These are phyloP conservation scores for Turritis glabra DNA, from an alignment of 345 rosid species.

Conservation along the genomic window DNA sequence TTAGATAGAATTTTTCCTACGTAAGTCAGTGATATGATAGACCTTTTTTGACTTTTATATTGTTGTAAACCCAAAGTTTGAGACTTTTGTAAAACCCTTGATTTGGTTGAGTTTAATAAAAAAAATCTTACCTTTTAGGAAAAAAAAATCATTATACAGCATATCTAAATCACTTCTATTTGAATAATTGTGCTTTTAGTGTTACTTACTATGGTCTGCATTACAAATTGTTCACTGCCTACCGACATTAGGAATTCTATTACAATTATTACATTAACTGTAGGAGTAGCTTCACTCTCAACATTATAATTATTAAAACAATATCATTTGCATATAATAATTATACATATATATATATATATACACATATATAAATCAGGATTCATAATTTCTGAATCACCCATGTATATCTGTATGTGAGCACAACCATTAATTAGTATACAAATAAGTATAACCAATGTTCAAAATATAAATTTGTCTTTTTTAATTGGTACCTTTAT, in stretches of 20 bases:
- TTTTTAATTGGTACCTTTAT: background rate
- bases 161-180: background rate
- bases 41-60: too few relatives aligned
- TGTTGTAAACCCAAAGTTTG: too few relatives aligned
- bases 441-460: background rate
- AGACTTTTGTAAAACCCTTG: too few relatives aligned
- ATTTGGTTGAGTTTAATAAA: too few relatives aligned
- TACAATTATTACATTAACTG: background rate
- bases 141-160: too few relatives aligned
- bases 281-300: background rate
- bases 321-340: background rate
- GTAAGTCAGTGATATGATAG: too few relatives aligned
- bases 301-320: background rate
- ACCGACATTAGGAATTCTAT: conserved; percentile 2
- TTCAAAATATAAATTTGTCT: background rate
- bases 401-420: background rate
- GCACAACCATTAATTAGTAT: background rate
- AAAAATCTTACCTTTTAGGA: too few relatives aligned
- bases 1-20: too few relatives aligned
- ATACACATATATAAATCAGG: background rate
- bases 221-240: background rate
- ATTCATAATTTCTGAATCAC: background rate
- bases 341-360: background rate
- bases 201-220: background rate
- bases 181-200: background rate